Evolutionary conservation across 495 filamentous ascomycete species (phyloP).

Genomic region (Melanomma pulvis-pyrius): DNA sequence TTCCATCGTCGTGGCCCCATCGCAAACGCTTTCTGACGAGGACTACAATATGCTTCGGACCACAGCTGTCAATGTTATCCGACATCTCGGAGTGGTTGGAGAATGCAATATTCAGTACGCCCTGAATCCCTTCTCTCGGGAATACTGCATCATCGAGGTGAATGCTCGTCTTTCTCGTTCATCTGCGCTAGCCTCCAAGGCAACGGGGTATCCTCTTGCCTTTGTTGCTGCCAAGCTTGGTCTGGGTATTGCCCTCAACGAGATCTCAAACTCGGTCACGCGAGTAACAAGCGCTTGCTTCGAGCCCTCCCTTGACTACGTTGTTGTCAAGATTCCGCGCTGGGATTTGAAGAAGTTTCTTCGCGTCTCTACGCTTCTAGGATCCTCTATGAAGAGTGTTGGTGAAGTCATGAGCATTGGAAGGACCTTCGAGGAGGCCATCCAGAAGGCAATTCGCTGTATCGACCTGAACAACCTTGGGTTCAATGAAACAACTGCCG

Average conservation of each 20-base stretch:
- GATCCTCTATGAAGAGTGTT: constrained; percentile 99
- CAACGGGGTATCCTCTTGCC: constrained; percentile 93
- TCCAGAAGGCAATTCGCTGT: constrained; percentile 94
- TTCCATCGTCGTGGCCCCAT: constrained; percentile 94
- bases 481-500: constrained; percentile 89
- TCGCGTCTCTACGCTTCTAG: constrained; percentile 89
- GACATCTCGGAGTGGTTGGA: constrained; percentile 92
- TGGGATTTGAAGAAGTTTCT: constrained; percentile 99
- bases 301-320: constrained; percentile 98
- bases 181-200: constrained; percentile 95
- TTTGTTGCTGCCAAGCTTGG: constrained; percentile 97
- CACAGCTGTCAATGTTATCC: constrained; percentile 93
- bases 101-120: constrained; percentile 99
- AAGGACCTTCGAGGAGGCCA: constrained; percentile 94
- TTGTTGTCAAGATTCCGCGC: constrained; percentile 97
- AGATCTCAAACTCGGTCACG: constrained; percentile 94
- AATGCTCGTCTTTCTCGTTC: constrained; percentile 97
- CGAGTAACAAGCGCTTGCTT: constrained; percentile 97
- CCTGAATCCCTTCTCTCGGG: constrained; percentile 87
- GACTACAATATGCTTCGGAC: constrained; percentile 99
- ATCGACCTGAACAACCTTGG: constrained; percentile 95
- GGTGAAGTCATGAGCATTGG: constrained; percentile 99
- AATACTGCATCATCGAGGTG: constrained; percentile 98
- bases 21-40: constrained; percentile 93
- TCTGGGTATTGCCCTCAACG: constrained; percentile 90